These are phyloP conservation scores for Skeletonema marinoi DNA, from an alignment of 108 stramenopile species.

Conservation along the genomic window DNA sequence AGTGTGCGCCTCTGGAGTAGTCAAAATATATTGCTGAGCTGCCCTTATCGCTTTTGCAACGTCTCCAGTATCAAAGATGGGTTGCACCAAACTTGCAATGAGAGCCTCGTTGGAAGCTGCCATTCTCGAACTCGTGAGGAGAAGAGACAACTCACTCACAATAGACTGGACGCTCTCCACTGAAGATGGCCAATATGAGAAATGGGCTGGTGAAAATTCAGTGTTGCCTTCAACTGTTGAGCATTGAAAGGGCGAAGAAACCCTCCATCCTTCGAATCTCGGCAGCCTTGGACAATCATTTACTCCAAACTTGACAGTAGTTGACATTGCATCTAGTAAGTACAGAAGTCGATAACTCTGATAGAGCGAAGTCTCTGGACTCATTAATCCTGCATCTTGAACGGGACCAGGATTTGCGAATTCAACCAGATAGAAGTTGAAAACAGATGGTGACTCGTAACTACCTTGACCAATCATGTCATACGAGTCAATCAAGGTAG, in stretches of 20 bases:
- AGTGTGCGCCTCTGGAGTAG: conserved; percentile 52
- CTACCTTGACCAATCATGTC: conserved; percentile 45
- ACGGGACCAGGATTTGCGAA: conserved; percentile 37
- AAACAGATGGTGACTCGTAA: conserved; percentile 56
- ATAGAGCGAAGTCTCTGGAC: conserved; percentile 45
- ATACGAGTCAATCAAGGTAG: conserved; percentile 2
- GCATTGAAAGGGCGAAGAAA: background rate
- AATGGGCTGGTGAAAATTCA: conserved; percentile 5
- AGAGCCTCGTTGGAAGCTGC: conserved; percentile 10
- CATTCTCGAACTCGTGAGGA: conserved; percentile 56
- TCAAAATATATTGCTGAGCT: conserved; percentile 48
- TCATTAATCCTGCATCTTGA: conserved; percentile 13
- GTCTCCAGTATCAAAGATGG: conserved; percentile 13
- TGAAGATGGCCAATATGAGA: conserved; percentile 24
- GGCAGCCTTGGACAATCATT: conserved; percentile 14
- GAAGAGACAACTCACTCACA: conserved; percentile 50
- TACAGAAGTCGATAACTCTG: conserved; percentile 9
- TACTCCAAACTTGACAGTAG: conserved; percentile 35
- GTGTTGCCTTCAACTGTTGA: conserved; percentile 22
- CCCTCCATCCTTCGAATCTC: conserved; percentile 19
- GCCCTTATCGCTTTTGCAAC: conserved; percentile 27
- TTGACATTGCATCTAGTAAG: conserved; percentile 26
- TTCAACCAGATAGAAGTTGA: conserved; percentile 67
- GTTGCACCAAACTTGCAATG: conserved; percentile 19
- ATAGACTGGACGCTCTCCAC: conserved; percentile 23